Evolutionary conservation across 192 early-diverging fungal genomes (phyloP), one percentile per base, ranked within the genome.

Genomic region (Coemansia aciculifera): DNA sequence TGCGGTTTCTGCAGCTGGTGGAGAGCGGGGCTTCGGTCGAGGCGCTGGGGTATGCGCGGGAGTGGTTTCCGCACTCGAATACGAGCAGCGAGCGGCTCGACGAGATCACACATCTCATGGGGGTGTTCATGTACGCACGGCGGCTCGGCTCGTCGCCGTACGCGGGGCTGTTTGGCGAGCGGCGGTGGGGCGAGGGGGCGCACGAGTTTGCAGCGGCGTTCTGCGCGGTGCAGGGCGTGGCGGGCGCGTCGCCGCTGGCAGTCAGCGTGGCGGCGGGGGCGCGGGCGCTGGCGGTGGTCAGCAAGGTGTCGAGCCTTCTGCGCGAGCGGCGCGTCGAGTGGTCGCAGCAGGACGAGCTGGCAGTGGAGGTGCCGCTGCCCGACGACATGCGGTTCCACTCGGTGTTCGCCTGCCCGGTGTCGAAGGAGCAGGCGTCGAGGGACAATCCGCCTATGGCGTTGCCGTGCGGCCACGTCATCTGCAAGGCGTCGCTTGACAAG

Each of bases 381-480:
- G 92, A 91, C 51, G 74, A 81, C n/a, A 88, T 96, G 72, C 81
- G 92, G 62, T 99, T 90, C 77, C 98, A 99, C 79, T 94, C 93
- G 44, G 88, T 98, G 7, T 99, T 99, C 85, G 90, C 90, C 1
- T 99, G 98, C 75, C 98, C 98, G 5, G 98, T 99, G 2, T 89
- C 89, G 32, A 98, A 98, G 78, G 98, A 99, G 73, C 92, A 94
- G 73, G 92, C 92, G 1, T 90, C 93, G 5, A 87, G 90, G 21
- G 86, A 88, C n/a, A 99, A 99, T 64, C 96, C 96, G 48, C 98
- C 98, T 0, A 98, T 97, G 94, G 93, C 94, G 92, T 89, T 99
- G 90, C 84, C 85, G 2, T 99, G 98, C 78, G 98, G 98, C 13
- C 98, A 99, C 73, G 94, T 98, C 0, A 89, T 99, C 37, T 94